These are phyloP conservation scores for Leccinum pellstonianum DNA, from an alignment of 768 basidiomycete species.

Conservation along the genomic window DNA sequence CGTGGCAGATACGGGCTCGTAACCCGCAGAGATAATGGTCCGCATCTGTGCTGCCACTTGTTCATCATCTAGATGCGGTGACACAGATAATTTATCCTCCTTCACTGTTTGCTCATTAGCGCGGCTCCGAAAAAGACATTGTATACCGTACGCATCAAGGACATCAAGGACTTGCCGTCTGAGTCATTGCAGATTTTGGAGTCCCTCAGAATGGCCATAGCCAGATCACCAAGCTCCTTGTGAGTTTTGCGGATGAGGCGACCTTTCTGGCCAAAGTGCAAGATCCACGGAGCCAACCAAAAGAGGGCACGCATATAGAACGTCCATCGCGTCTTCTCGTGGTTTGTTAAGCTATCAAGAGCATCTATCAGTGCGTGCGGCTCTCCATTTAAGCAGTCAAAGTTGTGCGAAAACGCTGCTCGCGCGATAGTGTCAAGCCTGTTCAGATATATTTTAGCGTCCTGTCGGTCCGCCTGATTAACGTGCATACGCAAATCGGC, in stretches of 20 bases:
- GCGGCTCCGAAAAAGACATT: background rate
- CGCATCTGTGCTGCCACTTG: conserved; percentile 60
- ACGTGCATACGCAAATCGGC: conserved; percentile 55
- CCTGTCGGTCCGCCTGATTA: background rate
- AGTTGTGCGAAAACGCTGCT: conserved; percentile 65
- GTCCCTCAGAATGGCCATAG: conserved; percentile 53
- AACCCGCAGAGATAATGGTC: conserved; percentile 59
- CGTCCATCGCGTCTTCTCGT: conserved; percentile 52
- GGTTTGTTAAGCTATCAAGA: conserved; percentile 60
- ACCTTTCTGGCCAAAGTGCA: conserved; percentile 57
- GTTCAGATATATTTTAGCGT: conserved; percentile 1
- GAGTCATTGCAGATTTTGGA: conserved; percentile 46
- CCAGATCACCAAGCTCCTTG: conserved; percentile 51
- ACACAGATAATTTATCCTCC: conserved; percentile 43
- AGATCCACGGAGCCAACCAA: conserved; percentile 56
- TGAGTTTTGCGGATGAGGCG: conserved; percentile 55
- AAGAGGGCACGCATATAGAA: conserved; percentile 67
- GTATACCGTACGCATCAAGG: conserved; percentile 47
- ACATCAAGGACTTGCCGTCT: conserved; percentile 49
- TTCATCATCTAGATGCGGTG: conserved; percentile 44
- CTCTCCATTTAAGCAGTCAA: conserved; percentile 51
- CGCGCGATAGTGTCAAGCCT: conserved; percentile 60
- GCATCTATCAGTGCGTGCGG: conserved; percentile 50
- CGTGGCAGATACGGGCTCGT: conserved; percentile 38
- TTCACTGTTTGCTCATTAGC: conserved; percentile 31